Conservation (phyloP, 306 rosid genomes). For the Dalbergia cochinchinensis region DNA sequence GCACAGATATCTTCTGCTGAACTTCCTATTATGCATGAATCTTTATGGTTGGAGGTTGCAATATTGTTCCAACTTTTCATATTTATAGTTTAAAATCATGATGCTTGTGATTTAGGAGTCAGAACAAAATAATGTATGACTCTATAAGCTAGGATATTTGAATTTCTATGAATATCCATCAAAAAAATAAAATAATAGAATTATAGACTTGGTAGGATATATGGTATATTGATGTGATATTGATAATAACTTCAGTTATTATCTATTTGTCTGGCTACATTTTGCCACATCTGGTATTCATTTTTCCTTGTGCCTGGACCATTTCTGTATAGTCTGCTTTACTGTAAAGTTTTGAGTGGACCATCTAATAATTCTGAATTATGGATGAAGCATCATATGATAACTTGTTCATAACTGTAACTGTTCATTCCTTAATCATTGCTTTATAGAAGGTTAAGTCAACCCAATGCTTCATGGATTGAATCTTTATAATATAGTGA, state of each 20-base stretch:
- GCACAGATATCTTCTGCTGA: too few relatives aligned
- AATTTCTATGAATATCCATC: too few relatives aligned
- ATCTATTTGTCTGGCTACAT: conserved; percentile 11
- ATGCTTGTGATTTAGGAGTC: conserved; percentile 11
- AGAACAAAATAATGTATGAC: not conserved
- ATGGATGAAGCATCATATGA: not conserved
- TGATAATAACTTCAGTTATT: conserved; percentile 3
- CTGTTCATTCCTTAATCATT: not conserved
- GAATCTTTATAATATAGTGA: not conserved
- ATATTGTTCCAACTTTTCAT: not conserved
- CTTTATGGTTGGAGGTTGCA: too few relatives aligned
- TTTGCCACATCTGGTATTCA: not conserved
- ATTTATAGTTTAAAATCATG: not conserved
- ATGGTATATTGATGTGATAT: not conserved
- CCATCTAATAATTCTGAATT: conserved; percentile 10
- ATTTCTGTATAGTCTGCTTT: not conserved
- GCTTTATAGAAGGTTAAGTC: conserved; percentile 18
- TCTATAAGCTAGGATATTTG: not conserved
- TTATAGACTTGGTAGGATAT: conserved; percentile 3
- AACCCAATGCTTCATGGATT: conserved; percentile 9
- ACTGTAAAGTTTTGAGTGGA: conserved; percentile 15
- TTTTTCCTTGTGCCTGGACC: conserved; percentile 5
- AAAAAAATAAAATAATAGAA: not conserved
- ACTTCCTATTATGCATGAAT: too few relatives aligned
- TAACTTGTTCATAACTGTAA: not conserved